Evolutionary conservation across 371 early-diverging fungal species (phyloP).

Genomic region (Mycotypha africana): DNA sequence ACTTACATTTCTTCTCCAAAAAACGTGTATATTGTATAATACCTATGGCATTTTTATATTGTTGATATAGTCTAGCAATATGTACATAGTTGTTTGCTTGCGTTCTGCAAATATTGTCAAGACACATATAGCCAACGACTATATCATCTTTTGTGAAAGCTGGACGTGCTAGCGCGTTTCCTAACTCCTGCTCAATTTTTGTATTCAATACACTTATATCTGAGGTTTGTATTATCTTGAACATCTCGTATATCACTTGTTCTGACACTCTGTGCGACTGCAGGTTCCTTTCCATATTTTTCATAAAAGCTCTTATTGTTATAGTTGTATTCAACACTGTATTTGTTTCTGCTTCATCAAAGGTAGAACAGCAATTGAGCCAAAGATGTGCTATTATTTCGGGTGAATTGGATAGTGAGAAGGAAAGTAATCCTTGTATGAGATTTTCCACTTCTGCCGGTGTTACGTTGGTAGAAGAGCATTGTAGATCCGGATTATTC

Average conservation of each 20-base stretch:
- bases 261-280: not conserved
- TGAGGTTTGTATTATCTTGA: conserved; percentile 2
- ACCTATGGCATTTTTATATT: not conserved
- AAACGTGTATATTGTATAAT: too few species aligned
- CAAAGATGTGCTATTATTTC: conserved; percentile 21
- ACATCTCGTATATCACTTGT: not conserved
- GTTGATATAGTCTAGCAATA: not conserved
- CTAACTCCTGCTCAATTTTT: conserved; percentile 23
- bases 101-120: too few species aligned
- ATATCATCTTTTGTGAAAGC: conserved; percentile 26
- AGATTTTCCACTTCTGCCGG: too few species aligned
- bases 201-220: conserved; percentile 10
- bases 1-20: too few species aligned
- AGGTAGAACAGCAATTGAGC: conserved; percentile 17
- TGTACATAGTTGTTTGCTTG: too few species aligned
- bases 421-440: conserved; percentile 12
- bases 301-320: not conserved
- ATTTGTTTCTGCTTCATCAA: conserved; percentile 6
- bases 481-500: conserved; percentile 5
- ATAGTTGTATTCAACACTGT: not conserved
- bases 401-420: conserved; percentile 17
- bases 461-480: conserved; percentile 8
- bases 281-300: not conserved
- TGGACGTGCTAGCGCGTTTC: conserved; percentile 16
- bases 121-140: conserved; percentile 14